phyloP scores from a whole-genome alignment of 208 protist species.

The Acanthamoeba royreba region DNA sequence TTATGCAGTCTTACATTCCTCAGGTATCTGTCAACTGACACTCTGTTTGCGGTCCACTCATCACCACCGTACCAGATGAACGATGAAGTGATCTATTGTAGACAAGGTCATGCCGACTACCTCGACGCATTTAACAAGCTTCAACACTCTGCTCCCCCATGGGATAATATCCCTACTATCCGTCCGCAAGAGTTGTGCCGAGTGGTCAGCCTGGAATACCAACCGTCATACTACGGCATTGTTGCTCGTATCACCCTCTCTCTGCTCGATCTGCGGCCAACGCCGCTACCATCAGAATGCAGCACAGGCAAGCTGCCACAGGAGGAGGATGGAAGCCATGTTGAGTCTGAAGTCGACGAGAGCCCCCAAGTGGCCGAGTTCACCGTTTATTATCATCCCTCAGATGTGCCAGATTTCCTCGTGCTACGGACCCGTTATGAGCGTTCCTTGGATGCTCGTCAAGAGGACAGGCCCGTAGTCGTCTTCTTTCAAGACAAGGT shows the following conservation, averaged over 20 bases:
- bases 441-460: not conserved
- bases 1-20: not conserved
- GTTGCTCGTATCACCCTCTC: not conserved
- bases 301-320: not conserved
- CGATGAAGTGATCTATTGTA: slow-evolving; percentile 41
- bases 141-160: not conserved
- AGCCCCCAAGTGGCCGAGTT: no score
- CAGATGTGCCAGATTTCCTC: not conserved
- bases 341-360: no score
- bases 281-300: not conserved
- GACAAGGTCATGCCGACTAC: not conserved
- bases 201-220: not conserved
- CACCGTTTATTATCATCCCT: not conserved
- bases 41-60: not conserved
- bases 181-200: not conserved
- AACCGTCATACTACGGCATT: not conserved
- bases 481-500: not conserved
- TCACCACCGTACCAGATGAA: not conserved
- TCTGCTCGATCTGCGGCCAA: not conserved
- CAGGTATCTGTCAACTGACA: no score
- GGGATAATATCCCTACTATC: not conserved
- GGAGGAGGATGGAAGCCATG: no score
- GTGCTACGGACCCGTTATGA: not conserved
- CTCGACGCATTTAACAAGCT: not conserved
- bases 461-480: not conserved